Base-by-base conservation (phyloP, 2,329 filamentous ascomycete genomes). In the Alternaria solani region DNA sequence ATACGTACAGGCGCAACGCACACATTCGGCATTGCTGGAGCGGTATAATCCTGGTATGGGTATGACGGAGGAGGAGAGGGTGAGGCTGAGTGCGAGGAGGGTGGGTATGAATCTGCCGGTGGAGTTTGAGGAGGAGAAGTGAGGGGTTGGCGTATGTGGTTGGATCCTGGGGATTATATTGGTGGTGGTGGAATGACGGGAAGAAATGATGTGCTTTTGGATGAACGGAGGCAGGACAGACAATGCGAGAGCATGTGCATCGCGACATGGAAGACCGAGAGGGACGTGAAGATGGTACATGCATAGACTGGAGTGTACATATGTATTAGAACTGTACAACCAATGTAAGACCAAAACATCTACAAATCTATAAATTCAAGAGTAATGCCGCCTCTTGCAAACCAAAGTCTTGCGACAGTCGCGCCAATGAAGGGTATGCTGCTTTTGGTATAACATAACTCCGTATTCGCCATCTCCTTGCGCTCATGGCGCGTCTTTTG, bases 31-130 rank as follows among this genome's bases (percentile, higher is more conserved):
- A 16, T 81, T 98, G 43, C 78, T 98, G 38, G 94, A 97, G 80
- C 86, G 94, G 70, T 98, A 99, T 81, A 98, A 98, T 78, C 93
- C 93, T 0, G 93, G 94, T 18, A 92, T 96, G 88, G 87, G 88
- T 67, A 92, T 97, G 90, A 88, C 91, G 67, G 90, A 96, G 80
- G 85, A 89, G 75, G 94, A 98, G 82, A 85, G 92, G 62, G 89
- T 97, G 42, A 83, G 92, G 59, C 82, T 97, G 82, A 91, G 91
- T 55, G 95, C 95, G 8, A 84, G 93, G 79, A 87, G 92, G 75
- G 93, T 98, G 41, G 95, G 94, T 18, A 93, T 97, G 90, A 86
- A 97, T 79, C 76, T 98, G 79, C 94, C 94, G 0, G 78, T 86
- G 32, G 88, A 92, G 79, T 89, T 68, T 70, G 62, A 61, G 43